Percentiles rank a stretch among this genome's conserved stretches.
Conservation (phyloP, 2,329 filamentous ascomycete species). For the Stemphylium beticola region DNA sequence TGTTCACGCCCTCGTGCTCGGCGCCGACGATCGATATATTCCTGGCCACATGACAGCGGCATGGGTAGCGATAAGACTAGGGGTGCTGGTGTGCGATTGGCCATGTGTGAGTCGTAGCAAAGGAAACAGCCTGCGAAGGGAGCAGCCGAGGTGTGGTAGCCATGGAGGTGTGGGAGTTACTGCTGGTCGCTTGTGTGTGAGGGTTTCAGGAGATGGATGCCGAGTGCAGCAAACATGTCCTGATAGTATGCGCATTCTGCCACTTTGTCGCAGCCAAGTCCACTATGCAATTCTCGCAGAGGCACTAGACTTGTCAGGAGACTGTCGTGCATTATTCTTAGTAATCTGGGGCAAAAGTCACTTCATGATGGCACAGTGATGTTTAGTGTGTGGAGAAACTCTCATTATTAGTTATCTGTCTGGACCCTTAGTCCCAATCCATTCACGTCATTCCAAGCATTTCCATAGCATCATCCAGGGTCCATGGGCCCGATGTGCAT, state of each 20-base stretch:
- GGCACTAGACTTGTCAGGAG: not conserved
- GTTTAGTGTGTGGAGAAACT: conserved; percentile 10
- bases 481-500: conserved; percentile 9
- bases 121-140: conserved; percentile 8
- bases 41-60: conserved; percentile 25
- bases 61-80: conserved; percentile 11
- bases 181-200: conserved; percentile 4
- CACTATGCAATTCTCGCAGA: not conserved
- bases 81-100: conserved; percentile 7
- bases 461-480: conserved; percentile 12
- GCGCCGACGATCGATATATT: conserved; percentile 15
- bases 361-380: conserved; percentile 22
- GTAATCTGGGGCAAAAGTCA: conserved; percentile 15
- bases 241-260: not conserved
- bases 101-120: conserved; percentile 16
- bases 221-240: not conserved
- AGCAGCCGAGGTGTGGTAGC: conserved; percentile 7
- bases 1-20: conserved; percentile 14
- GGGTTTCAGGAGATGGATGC: conserved; percentile 19
- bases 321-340: conserved; percentile 3
- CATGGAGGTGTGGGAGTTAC: conserved; percentile 3
- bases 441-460: conserved; percentile 15
- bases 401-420: conserved; percentile 17
- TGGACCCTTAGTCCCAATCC: conserved; percentile 3
- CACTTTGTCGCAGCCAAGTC: not conserved